Base-by-base conservation (phyloP, 768 basidiomycete genomes). In the Cubamyces sp. region DNA sequence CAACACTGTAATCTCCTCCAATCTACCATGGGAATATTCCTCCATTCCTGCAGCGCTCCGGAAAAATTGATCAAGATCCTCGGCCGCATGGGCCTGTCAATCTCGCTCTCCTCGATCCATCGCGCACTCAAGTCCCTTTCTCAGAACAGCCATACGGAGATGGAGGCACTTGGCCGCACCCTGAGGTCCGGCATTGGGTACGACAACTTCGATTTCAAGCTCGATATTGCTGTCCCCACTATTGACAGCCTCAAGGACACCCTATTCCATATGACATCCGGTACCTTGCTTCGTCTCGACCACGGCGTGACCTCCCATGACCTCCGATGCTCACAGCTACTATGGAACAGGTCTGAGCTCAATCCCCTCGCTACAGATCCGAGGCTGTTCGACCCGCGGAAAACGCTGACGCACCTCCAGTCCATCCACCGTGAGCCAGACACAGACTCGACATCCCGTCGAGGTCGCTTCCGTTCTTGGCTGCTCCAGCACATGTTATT, bases 201-300 rank as follows among this genome's bases (percentile, higher is more conserved):
- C 16, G 76, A 82, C 60, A 82, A 82, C 65, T 73, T 81, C 34
- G 79, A 82, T 62, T 69, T 81, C 7, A 68, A 77, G 41, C 62
- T 80, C 9, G 73, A 75, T 48, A 57, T 65, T 14, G n/a, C 28
- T 30, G 56, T 71, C 7, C 75, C 74, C 0, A 77, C 75, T 0
- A 54, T 73, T 0, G 74, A 81, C 46, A 68, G 72, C 12, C 18
- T 42, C 0, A 49, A 64, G 2, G 67, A 67, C 0, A 70, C 64
- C 1, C 60, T 79, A 2, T 58, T 71, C 3, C 77, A 78, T 59
- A 59, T 76, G 18, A 78, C 79, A 2, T 73, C 79, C 1, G 76
- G 57, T 0, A 69, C 69, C 0, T 45, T 75, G 19, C 47, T 80
- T 21, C 73, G 64, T 16, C 66, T 79, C 5, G 48, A 55, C 3